Evolutionary conservation across 2,329 filamentous ascomycete genomes (phyloP).

Genomic region (Epichloe coenophiala): DNA sequence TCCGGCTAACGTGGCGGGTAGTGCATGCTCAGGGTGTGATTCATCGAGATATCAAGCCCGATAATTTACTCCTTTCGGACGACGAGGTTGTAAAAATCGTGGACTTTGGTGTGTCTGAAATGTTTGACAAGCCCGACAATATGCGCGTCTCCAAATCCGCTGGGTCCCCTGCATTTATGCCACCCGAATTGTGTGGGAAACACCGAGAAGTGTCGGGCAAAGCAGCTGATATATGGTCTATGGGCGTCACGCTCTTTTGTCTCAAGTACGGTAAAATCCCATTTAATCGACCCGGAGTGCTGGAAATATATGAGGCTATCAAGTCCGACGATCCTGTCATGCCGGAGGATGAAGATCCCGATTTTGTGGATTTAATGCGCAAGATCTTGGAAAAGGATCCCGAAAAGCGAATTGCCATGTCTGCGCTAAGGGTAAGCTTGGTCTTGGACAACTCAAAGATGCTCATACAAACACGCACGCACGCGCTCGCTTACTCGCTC

Average conservation of each 20-base stretch:
- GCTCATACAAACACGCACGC: neutral
- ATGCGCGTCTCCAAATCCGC: conserved; percentile 92
- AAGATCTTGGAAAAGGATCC: conserved; percentile 77
- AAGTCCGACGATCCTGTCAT: conserved; percentile 53
- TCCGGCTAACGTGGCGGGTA: conserved; percentile 18
- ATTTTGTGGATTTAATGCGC: conserved; percentile 62
- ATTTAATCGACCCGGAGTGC: conserved; percentile 63
- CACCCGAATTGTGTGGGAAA: conserved; percentile 79
- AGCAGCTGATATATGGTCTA: conserved; percentile 94
- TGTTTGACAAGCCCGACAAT: conserved; percentile 74
- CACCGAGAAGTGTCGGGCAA: conserved; percentile 81
- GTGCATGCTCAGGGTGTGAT: conserved; percentile 91
- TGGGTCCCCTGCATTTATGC: conserved; percentile 86
- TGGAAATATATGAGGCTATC: conserved; percentile 86
- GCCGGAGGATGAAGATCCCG: conserved; percentile 47
- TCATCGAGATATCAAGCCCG: conserved; percentile 94
- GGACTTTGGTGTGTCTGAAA: conserved; percentile 98
- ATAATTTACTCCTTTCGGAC: conserved; percentile 80
- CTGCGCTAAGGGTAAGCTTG: conserved; percentile 58
- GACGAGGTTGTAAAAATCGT: conserved; percentile 95
- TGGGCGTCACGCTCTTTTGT: conserved; percentile 92
- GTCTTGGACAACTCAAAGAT: neutral
- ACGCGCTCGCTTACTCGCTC: neutral
- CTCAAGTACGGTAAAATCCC: conserved; percentile 79
- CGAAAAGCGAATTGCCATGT: conserved; percentile 68